These are phyloP conservation scores for Euptelea pleiosperma DNA, from an alignment of 164 flowering plant species.

Conservation along the genomic window DNA sequence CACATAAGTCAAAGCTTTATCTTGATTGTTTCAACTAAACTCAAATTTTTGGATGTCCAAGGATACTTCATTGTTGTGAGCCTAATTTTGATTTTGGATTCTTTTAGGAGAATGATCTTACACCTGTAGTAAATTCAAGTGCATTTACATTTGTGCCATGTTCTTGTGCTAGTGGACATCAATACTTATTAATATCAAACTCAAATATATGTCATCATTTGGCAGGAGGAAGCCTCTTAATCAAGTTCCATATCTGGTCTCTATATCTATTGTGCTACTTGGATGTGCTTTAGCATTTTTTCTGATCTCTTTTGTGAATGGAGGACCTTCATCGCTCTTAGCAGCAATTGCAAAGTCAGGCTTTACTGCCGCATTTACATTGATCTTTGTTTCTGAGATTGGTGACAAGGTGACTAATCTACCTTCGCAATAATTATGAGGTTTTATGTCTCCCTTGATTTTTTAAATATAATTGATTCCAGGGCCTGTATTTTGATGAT, in stretches of 20 bases:
- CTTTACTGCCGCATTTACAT: constrained; percentile 89
- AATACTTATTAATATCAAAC: too few relatives aligned
- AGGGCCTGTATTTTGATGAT: not conserved
- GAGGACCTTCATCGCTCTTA: constrained; percentile 67
- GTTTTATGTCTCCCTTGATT: not conserved
- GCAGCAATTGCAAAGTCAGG: constrained; percentile 93
- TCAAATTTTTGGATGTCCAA: too few relatives aligned
- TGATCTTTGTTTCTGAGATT: constrained; percentile 97
- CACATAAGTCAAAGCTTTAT: too few relatives aligned
- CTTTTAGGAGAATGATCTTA: too few relatives aligned
- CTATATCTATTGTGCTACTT: constrained; percentile 60
- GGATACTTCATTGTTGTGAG: too few relatives aligned
- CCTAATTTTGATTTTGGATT: too few relatives aligned
- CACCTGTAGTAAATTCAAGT: too few relatives aligned
- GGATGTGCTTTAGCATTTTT: constrained; percentile 68
- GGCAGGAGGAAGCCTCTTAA: constrained; percentile 52
- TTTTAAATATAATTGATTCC: not conserved
- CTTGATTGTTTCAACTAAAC: too few relatives aligned
- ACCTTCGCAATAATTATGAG: not conserved
- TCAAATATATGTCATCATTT: constrained; percentile 24
- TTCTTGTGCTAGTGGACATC: too few relatives aligned
- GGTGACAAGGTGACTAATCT: constrained; percentile 77
- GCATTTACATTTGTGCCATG: too few relatives aligned
- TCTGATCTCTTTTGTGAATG: constrained; percentile 55
- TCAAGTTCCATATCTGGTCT: constrained; percentile 53